phyloP scores from a whole-genome alignment of 768 basidiomycete species.

The Russula earlei region DNA sequence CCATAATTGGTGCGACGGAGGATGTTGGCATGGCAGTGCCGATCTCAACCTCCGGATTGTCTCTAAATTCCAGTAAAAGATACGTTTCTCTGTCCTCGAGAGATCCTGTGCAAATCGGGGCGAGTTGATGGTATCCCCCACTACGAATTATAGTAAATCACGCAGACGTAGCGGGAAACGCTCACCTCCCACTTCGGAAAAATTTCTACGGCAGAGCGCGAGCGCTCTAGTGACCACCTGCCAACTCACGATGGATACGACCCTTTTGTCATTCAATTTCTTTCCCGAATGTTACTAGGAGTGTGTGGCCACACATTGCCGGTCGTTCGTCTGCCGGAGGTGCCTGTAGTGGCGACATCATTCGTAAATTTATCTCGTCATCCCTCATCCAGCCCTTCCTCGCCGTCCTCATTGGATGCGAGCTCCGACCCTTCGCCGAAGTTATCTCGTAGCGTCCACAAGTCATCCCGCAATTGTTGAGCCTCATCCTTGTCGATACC shows the following conservation, averaged over 20 bases:
- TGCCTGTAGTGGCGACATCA: neutral
- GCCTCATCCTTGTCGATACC: slow-evolving; percentile 16
- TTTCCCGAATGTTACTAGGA: neutral
- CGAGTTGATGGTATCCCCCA: no score
- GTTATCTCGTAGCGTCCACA: slow-evolving; percentile 18
- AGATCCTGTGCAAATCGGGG: neutral
- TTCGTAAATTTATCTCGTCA: neutral
- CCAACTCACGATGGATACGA: neutral
- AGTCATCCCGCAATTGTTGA: slow-evolving; percentile 9
- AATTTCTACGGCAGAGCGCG: neutral
- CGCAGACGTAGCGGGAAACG: neutral
- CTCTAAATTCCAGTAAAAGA: no score
- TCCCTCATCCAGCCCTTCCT: slow-evolving; percentile 10
- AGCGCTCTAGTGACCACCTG: neutral
- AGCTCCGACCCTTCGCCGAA: slow-evolving; percentile 2
- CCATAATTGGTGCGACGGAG: no score
- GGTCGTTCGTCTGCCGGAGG: no score
- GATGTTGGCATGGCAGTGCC: neutral
- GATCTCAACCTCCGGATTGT: no score
- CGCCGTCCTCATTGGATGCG: neutral
- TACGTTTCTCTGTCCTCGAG: neutral
- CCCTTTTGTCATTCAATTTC: neutral
- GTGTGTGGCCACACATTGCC: no score
- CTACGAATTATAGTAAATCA: no score
- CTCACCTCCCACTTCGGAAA: neutral